Base-by-base conservation (phyloP, 257 asterid genomes). In the Verbascum thapsus region DNA sequence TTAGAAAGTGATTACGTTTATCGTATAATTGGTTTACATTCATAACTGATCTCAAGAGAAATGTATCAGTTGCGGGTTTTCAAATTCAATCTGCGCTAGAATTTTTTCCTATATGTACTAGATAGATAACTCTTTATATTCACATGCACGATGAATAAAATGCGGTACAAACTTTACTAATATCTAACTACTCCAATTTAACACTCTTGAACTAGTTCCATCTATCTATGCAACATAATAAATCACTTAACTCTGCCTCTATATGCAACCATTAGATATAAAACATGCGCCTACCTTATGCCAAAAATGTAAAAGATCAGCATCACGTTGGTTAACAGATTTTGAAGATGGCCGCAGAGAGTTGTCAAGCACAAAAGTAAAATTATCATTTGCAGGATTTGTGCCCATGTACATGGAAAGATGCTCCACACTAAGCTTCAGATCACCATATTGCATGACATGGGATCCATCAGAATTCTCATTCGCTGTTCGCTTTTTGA, bases 261-360 rank as follows among this genome's bases (percentile, higher is more conserved):
- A 26, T 1, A 26, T 26, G 32, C 32, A 26, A 26, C 32, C 32
- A 26, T 26, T 5, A 5, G 5, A 26, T 26, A 26, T 26, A 26
- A 26, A 26, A 39, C 17, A 38, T 22, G 56, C 6, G 15, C 45
- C 42, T 45, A 91, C 98, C 96, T 91, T 91, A 67, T 91, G 81
- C 98, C 98, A 88, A 69, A 86, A 91, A 65, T 91, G 95, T 64
- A 91, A 49, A 37, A 91, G 88, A 80, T 91, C 98, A 59, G 98
- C 98, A 67, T 91, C 98, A 0, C 98, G 95, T 69, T 91, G 98
- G 73, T 86, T 85, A 52, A 87, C 81, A 52, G 76, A 78, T 73
- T 74, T 76, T 23, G 87, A 68, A 65, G 83, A 57, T 70, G 76
- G 85, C 12, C 37, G 35, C 34, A 79, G 65, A 26, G 88, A 74